A percentile compares a stretch with the other conserved stretches of the same genome.
Evolutionary conservation across 192 early-diverging fungal genomes (phyloP).

Genomic region (Dimargaris verticillata): DNA sequence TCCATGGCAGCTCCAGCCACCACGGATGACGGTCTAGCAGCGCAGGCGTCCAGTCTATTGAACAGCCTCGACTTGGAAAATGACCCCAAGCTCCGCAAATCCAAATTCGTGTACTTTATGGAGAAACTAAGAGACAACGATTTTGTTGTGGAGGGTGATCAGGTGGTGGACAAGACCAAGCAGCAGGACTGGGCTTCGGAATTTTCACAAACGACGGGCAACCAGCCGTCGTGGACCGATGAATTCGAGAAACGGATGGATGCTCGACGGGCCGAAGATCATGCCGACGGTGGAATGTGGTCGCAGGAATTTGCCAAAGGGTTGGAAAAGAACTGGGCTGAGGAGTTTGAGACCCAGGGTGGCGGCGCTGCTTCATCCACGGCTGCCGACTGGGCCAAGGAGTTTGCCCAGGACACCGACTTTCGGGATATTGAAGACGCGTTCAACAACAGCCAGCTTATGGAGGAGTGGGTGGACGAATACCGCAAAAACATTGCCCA

Average conservation of each 20-base stretch:
- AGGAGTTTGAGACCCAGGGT: conserved; percentile 34
- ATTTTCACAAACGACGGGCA: conserved; percentile 19
- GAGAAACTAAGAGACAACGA: conserved; percentile 75
- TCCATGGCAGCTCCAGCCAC: conserved; percentile 18
- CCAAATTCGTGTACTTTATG: conserved; percentile 88
- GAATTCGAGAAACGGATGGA: conserved; percentile 48
- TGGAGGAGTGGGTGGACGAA: conserved; percentile 47
- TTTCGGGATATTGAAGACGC: conserved; percentile 33
- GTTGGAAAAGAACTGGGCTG: conserved; percentile 37
- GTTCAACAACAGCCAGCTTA: conserved; percentile 25
- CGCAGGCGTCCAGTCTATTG: conserved; percentile 61
- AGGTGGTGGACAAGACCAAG: conserved; percentile 49
- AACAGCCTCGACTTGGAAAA: conserved; percentile 51
- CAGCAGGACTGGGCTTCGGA: conserved; percentile 19
- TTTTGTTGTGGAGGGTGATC: conserved; percentile 74
- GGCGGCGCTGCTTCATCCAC: conserved; percentile 10
- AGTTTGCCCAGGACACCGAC: conserved; percentile 27
- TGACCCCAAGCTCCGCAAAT: conserved; percentile 88
- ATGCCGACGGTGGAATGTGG: conserved; percentile 27
- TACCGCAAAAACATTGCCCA: conserved; percentile 55
- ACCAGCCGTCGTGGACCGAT: conserved; percentile 37
- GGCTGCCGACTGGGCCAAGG: conserved; percentile 30
- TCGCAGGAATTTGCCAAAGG: conserved; percentile 38
- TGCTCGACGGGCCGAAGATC: conserved; percentile 23
- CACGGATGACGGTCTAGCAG: conserved; percentile 48